phyloP scores from a whole-genome alignment of 768 basidiomycete genomes.

The Rhizopogon roseolus region DNA sequence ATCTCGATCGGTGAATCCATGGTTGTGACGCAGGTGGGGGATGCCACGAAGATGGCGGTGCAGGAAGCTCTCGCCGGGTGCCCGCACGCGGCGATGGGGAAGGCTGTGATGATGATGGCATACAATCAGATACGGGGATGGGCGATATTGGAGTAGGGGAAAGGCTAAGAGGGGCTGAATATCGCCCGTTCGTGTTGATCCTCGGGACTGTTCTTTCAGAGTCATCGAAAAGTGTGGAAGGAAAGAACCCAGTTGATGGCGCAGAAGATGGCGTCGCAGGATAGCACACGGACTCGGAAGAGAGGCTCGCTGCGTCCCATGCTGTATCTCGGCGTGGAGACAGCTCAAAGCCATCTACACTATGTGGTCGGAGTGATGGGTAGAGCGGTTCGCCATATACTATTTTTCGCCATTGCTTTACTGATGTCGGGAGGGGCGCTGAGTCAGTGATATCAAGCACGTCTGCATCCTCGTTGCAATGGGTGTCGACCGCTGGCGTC shows the following conservation, averaged over 20 bases:
- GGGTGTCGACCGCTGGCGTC: conserved; percentile 20
- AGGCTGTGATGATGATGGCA: conserved; percentile 16
- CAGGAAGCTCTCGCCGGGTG: conserved; percentile 21
- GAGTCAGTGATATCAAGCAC: conserved; percentile 24
- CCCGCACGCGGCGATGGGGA: conserved; percentile 13
- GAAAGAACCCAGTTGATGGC: conserved; percentile 31
- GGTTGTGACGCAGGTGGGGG: conserved; percentile 25
- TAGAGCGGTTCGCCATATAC: conserved; percentile 37
- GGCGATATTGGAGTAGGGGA: conserved; percentile 24
- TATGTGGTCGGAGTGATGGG: conserved; percentile 31
- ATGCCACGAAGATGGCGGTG: conserved; percentile 26
- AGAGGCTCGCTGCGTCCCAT: conserved; percentile 34
- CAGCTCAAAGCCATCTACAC: conserved; percentile 15
- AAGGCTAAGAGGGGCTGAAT: conserved; percentile 6
- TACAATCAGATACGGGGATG: conserved; percentile 24
- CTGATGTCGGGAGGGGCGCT: conserved; percentile 26
- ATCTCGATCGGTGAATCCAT: conserved; percentile 29
- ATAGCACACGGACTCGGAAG: conserved; percentile 44
- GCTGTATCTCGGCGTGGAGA: conserved; percentile 21
- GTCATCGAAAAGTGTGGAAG: conserved; percentile 17
- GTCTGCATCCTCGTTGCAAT: conserved; percentile 22
- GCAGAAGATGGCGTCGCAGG: conserved; percentile 35
- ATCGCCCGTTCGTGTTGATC: conserved; percentile 3
- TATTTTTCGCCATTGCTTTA: conserved; percentile 38
- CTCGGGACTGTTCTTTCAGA: conserved; percentile 10